phyloP scores from a whole-genome alignment of 1,284 basidiomycete species.

The Singerocomus rubriflavus region DNA sequence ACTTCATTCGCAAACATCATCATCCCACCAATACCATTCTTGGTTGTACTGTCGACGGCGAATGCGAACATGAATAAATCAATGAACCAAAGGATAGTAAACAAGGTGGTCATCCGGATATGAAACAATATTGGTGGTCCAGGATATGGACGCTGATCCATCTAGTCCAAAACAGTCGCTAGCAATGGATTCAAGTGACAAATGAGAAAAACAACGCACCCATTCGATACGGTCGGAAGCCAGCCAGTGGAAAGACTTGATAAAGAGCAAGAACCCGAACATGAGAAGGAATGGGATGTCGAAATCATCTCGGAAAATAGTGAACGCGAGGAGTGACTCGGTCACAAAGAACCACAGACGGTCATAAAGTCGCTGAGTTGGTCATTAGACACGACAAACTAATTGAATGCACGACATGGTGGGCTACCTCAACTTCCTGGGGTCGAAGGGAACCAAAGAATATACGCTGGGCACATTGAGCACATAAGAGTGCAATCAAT shows the following conservation, averaged over 20 bases:
- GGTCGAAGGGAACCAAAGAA: constrained; percentile 92
- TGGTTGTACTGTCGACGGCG: constrained; percentile 75
- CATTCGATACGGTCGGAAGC: constrained; percentile 94
- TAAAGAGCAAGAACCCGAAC: constrained; percentile 89
- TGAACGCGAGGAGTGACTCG: constrained; percentile 92
- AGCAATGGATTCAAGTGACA: background rate
- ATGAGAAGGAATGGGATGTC: constrained; percentile 90
- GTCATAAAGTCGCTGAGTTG: constrained; percentile 83
- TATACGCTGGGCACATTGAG: constrained; percentile 77
- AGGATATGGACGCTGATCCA: constrained; percentile 93
- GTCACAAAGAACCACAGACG: constrained; percentile 97
- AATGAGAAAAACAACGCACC: constrained; percentile 47
- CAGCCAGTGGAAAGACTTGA: constrained; percentile 99
- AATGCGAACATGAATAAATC: constrained; percentile 75
- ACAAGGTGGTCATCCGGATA: constrained; percentile 72
- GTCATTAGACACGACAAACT: constrained; percentile 1
- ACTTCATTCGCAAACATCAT: constrained; percentile 96
- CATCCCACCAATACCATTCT: constrained; percentile 83
- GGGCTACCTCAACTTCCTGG: constrained; percentile 86
- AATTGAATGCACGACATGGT: background rate
- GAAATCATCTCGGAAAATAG: constrained; percentile 94
- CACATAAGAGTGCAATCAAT: constrained; percentile 72
- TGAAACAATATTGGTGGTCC: constrained; percentile 84
- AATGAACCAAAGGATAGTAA: constrained; percentile 65
- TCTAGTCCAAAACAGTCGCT: constrained; percentile 47